Evolutionary conservation across 2,329 filamentous ascomycete genomes (phyloP).

Genomic region (Colletotrichum viniferum): DNA sequence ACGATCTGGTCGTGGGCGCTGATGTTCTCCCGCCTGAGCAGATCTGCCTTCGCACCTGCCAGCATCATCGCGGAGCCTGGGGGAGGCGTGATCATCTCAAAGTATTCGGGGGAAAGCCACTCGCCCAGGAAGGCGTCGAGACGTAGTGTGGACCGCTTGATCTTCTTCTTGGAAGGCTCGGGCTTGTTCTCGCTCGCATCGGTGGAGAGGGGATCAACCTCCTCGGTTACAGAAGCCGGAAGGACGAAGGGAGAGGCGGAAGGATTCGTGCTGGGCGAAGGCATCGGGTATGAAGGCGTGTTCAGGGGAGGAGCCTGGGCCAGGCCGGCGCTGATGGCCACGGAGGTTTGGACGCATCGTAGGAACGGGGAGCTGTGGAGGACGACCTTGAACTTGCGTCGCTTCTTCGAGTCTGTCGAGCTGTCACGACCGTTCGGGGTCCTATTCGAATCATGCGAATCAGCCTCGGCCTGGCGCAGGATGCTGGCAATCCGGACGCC

Average conservation of each 20-base stretch:
- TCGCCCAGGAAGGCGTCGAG: slow-evolving; percentile 94
- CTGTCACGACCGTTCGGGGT: slow-evolving; percentile 22
- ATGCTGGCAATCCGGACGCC: slow-evolving; percentile 85
- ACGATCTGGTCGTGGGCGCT: slow-evolving; percentile 40
- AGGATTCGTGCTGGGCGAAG: slow-evolving; percentile 28
- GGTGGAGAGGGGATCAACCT: slow-evolving; percentile 3
- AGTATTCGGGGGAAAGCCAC: slow-evolving; percentile 94
- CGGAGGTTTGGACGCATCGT: slow-evolving; percentile 89
- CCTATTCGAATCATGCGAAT: slow-evolving; percentile 43
- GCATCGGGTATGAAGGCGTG: slow-evolving; percentile 34
- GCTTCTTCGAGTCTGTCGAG: slow-evolving; percentile 39
- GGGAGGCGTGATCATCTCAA: slow-evolving; percentile 87
- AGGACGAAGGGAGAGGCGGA: slow-evolving; percentile 12
- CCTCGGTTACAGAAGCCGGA: slow-evolving; percentile 7
- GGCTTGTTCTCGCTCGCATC: slow-evolving; percentile 14
- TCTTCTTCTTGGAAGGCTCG: slow-evolving; percentile 19
- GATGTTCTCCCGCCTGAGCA: slow-evolving; percentile 78
- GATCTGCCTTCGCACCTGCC: slow-evolving; percentile 83
- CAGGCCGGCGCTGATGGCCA: slow-evolving; percentile 86
- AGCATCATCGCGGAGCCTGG: slow-evolving; percentile 88
- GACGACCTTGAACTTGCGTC: slow-evolving; percentile 75
- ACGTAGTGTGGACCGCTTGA: slow-evolving; percentile 70
- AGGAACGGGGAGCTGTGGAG: slow-evolving; percentile 95
- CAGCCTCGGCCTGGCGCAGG: slow-evolving; percentile 55
- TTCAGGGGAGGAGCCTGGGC: slow-evolving; percentile 59